Evolutionary conservation across 495 filamentous ascomycete genomes (phyloP).

Genomic region (Aspergillus avenaceus): DNA sequence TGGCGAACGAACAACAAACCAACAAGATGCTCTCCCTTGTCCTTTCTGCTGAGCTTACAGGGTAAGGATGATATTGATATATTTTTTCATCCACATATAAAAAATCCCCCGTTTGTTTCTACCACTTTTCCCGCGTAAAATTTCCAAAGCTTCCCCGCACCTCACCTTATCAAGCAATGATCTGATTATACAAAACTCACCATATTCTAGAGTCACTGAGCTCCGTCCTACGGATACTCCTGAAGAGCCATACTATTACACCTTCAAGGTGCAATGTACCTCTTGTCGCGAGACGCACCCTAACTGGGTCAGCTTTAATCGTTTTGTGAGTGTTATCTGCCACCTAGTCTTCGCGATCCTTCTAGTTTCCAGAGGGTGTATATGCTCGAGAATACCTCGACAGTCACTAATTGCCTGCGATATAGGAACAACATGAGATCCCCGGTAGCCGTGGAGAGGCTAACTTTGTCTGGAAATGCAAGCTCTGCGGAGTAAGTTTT

Average conservation of each 20-base stretch:
- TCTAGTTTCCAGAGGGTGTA: neutral
- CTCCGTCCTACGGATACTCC: slow-evolving; percentile 78
- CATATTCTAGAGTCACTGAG: slow-evolving; percentile 68
- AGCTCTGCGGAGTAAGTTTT: slow-evolving; percentile 69
- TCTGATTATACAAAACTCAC: slow-evolving; percentile 6
- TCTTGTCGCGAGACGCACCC: slow-evolving; percentile 89
- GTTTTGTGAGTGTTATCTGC: slow-evolving; percentile 63
- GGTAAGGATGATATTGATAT: slow-evolving; percentile 40
- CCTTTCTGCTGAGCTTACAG: slow-evolving; percentile 74
- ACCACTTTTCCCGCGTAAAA: slow-evolving; percentile 4
- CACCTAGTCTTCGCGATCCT: too few relatives aligned
- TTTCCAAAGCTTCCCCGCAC: slow-evolving; percentile 9
- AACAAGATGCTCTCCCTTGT: slow-evolving; percentile 70
- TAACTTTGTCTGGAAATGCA: slow-evolving; percentile 98
- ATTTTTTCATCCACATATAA: slow-evolving; percentile 5
- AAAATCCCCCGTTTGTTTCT: neutral
- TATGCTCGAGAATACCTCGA: neutral
- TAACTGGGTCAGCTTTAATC: slow-evolving; percentile 81
- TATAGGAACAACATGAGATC: slow-evolving; percentile 77
- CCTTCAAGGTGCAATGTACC: slow-evolving; percentile 93
- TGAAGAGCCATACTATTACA: slow-evolving; percentile 85
- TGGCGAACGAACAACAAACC: slow-evolving; percentile 2
- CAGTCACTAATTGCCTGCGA: neutral
- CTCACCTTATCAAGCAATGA: slow-evolving; percentile 1
- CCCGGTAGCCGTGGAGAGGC: slow-evolving; percentile 90